phyloP scores from a whole-genome alignment of 805 yeast genomes.

The Kuraishia piskuri region DNA sequence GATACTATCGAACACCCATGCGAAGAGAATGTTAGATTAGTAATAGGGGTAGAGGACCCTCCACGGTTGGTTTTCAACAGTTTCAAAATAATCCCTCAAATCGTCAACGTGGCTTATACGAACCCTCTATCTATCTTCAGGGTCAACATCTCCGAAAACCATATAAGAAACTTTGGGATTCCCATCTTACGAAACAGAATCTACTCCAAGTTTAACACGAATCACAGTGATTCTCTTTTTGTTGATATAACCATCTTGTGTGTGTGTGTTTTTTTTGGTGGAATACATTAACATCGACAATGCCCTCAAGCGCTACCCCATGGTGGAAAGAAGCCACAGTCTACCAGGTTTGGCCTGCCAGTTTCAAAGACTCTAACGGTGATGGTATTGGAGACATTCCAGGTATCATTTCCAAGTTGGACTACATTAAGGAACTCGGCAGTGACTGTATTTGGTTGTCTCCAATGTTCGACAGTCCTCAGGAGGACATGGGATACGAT shows the following conservation, averaged over 20 bases:
- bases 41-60: not conserved
- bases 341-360: constrained; percentile 56
- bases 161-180: not conserved
- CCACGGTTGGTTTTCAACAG: not conserved
- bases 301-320: not conserved
- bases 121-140: not conserved
- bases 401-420: constrained; percentile 43
- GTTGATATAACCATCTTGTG: no score
- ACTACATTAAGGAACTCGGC: constrained; percentile 41
- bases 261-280: no score
- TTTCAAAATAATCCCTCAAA: not conserved
- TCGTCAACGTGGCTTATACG: not conserved
- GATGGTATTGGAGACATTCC: constrained; percentile 53
- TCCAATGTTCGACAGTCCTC: constrained; percentile 52
- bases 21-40: not conserved
- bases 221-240: not conserved
- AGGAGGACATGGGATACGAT: constrained; percentile 58
- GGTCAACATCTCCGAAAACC: no score
- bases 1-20: not conserved
- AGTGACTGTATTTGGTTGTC: constrained; percentile 49
- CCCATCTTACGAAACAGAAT: not conserved
- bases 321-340: constrained; percentile 55
- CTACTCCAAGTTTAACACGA: not conserved
- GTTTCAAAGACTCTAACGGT: constrained; percentile 48
- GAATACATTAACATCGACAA: no score